These are phyloP conservation scores for Piper longum DNA, from an alignment of 164 flowering plant genomes.

Conservation along the genomic window DNA sequence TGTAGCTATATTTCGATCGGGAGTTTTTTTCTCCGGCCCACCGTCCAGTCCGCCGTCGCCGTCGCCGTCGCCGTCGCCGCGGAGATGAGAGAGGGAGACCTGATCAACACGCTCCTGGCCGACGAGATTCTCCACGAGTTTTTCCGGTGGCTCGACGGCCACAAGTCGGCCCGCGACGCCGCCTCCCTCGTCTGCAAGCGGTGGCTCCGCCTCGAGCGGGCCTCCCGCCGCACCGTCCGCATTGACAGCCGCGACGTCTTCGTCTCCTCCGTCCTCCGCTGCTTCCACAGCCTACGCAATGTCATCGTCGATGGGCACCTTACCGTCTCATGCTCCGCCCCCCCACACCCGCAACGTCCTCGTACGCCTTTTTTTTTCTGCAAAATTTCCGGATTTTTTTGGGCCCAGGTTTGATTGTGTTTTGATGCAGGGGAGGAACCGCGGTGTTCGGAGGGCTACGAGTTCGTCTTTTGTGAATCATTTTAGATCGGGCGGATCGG, in stretches of 20 bases:
- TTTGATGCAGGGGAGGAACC: too few relatives aligned
- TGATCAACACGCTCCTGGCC: conserved; percentile 52
- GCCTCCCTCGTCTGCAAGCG: conserved; percentile 80
- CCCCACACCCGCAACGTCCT: background rate
- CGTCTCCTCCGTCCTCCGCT: conserved; percentile 28
- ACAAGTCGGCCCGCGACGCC: conserved; percentile 54
- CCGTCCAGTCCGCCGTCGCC: too few relatives aligned
- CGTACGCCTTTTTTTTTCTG: background rate
- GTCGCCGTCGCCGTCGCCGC: too few relatives aligned
- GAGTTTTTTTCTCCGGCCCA: too few relatives aligned
- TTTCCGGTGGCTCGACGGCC: conserved; percentile 38
- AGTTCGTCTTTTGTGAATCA: conserved; percentile 21
- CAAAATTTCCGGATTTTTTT: too few relatives aligned
- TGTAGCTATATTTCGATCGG: too few relatives aligned
- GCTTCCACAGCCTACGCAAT: conserved; percentile 39
- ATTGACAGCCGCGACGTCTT: conserved; percentile 52
- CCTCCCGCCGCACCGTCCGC: conserved; percentile 55
- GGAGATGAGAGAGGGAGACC: conserved; percentile 46
- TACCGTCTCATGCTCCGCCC: conserved; percentile 27
- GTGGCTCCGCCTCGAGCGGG: conserved; percentile 66
- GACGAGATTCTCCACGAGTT: conserved; percentile 73
- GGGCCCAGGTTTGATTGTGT: background rate
- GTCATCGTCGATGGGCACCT: conserved; percentile 64
- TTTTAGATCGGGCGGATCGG: conserved; percentile 10
- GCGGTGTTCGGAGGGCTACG: conserved; percentile 9